A percentile compares a stretch with the other conserved stretches of the same genome.
Evolutionary conservation across 805 yeast species (phyloP).

Genomic region (Lipomyces chichibuensis): DNA sequence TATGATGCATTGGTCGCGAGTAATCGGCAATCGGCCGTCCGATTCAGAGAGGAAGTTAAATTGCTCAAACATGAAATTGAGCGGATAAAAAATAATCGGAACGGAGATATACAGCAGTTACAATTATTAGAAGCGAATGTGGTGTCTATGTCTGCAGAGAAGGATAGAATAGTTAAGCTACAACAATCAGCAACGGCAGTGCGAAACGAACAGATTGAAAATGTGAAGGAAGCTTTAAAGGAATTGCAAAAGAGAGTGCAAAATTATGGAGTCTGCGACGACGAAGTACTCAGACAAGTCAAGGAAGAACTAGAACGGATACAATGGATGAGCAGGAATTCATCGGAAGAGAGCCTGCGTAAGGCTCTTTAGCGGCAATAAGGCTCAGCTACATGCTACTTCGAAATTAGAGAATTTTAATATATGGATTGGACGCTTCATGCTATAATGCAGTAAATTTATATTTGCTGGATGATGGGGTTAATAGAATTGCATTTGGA

Average conservation of each 20-base stretch:
- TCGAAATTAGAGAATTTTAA: background rate
- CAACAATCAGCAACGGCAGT: constrained; percentile 8
- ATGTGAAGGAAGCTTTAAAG: constrained; percentile 1
- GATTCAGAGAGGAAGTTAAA: constrained; percentile 21
- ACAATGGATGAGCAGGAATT: constrained; percentile 24
- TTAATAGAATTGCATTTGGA: background rate
- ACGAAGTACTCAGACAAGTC: constrained; percentile 9
- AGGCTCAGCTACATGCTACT: background rate
- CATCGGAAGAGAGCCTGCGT: background rate
- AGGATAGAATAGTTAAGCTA: constrained; percentile 8
- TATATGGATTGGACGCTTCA: background rate
- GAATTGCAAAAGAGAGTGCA: constrained; percentile 16
- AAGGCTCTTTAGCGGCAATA: background rate
- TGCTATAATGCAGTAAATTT: background rate
- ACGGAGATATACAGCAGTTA: constrained; percentile 13
- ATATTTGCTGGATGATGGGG: background rate
- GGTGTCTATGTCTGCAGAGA: constrained; percentile 12
- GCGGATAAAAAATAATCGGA: constrained; percentile 10
- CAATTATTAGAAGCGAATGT: constrained; percentile 6
- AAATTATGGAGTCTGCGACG: constrained; percentile 10
- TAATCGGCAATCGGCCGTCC: constrained; percentile 11
- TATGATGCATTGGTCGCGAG: constrained; percentile 22
- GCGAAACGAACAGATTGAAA: constrained; percentile 10
- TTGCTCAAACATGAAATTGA: constrained; percentile 17
- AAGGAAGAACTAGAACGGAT: constrained; percentile 17